A percentile compares a stretch with the other conserved stretches of the same genome.
Conservation (phyloP, 2,329 filamentous ascomycete species). For the Talaromyces sp. region DNA sequence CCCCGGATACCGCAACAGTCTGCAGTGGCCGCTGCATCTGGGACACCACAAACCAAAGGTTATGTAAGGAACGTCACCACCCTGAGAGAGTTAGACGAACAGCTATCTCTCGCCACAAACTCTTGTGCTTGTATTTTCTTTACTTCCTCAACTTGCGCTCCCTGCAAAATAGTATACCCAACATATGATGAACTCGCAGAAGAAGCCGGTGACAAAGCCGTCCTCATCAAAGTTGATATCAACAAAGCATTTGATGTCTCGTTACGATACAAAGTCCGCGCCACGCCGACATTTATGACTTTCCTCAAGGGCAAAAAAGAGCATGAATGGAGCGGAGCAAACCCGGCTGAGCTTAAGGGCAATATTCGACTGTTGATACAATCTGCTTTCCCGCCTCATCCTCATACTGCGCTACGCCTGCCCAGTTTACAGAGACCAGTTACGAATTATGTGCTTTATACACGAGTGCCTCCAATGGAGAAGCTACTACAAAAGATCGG, state of each 20-base stretch:
- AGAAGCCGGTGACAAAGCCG: slow-evolving; percentile 64
- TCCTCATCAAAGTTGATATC: slow-evolving; percentile 80
- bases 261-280: slow-evolving; percentile 63
- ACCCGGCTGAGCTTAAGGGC: slow-evolving; percentile 62
- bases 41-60: slow-evolving; percentile 25
- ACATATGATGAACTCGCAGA: slow-evolving; percentile 75
- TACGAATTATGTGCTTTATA: slow-evolving; percentile 67
- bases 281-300: slow-evolving; percentile 85
- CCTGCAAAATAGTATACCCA: slow-evolving; percentile 80
- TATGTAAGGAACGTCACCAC: slow-evolving; percentile 61
- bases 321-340: slow-evolving; percentile 76
- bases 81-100: slow-evolving; percentile 57
- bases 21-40: background rate
- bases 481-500: slow-evolving; percentile 82
- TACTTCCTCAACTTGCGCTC: slow-evolving; percentile 79
- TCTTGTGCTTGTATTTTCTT: slow-evolving; percentile 85
- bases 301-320: slow-evolving; percentile 73
- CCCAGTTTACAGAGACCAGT: slow-evolving; percentile 65
- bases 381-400: slow-evolving; percentile 72
- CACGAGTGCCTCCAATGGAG: slow-evolving; percentile 74
- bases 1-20: slow-evolving; percentile 11
- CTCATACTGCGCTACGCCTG: slow-evolving; percentile 67
- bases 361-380: slow-evolving; percentile 72
- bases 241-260: slow-evolving; percentile 63
- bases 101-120: slow-evolving; percentile 58